Conservation (phyloP, 108 stramenopile genomes). For the Skeletonema marinoi region DNA sequence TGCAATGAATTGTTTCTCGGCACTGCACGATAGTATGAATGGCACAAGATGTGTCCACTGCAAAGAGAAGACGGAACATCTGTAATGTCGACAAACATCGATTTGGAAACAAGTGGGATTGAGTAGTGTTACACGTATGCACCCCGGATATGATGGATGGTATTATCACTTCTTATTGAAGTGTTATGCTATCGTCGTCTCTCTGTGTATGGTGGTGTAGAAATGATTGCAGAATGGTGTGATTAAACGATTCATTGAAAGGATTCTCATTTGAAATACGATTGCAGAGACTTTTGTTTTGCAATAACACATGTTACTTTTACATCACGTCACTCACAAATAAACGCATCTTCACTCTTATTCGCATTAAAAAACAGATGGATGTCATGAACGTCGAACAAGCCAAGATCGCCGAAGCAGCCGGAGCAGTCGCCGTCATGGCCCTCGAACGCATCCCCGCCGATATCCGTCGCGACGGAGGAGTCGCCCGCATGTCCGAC, state of each 20-base stretch:
- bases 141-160: not conserved
- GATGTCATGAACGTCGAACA: conserved; percentile 97
- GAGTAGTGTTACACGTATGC: not conserved
- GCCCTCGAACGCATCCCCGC: conserved; percentile 99
- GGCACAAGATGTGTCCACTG: not conserved
- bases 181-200: not conserved
- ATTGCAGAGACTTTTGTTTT: not conserved
- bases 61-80: not conserved
- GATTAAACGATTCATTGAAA: not conserved
- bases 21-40: not conserved
- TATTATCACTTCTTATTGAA: not conserved
- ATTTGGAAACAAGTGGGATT: not conserved
- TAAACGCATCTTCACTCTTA: not conserved
- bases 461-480: conserved; percentile 98
- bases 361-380: conserved; percentile 60
- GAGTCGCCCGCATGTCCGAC: conserved; percentile 98
- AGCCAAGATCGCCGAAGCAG: conserved; percentile 96
- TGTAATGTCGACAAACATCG: not conserved
- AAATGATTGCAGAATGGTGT: too few relatives aligned
- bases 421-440: conserved; percentile 99
- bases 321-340: not conserved
- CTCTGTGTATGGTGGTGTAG: not conserved
- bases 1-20: too few relatives aligned
- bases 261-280: not conserved
- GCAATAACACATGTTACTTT: not conserved